These are phyloP conservation scores for Plantago lanceolata DNA, from an alignment of 305 asterid species.

Conservation along the genomic window DNA sequence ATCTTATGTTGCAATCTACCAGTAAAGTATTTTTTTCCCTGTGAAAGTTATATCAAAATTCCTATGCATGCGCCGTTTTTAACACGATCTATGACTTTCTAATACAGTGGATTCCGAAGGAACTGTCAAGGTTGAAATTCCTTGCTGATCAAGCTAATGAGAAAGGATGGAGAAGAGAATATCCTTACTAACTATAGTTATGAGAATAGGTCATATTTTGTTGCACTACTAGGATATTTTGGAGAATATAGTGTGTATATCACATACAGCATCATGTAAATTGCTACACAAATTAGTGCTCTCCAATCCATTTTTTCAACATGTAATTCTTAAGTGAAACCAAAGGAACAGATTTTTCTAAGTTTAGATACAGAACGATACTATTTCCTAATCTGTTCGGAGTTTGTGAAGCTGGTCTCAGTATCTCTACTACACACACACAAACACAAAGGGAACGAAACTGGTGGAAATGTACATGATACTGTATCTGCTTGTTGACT, in stretches of 20 bases:
- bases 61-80: slow-evolving; percentile 3
- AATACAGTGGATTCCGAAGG: slow-evolving; percentile 61
- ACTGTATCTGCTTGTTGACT: neutral
- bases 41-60: slow-evolving; percentile 6
- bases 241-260: neutral
- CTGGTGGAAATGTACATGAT: neutral
- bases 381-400: too few species aligned
- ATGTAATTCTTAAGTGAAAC: neutral
- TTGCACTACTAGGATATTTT: neutral
- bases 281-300: neutral
- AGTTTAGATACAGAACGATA: neutral
- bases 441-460: neutral
- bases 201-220: slow-evolving; percentile 14
- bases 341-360: neutral
- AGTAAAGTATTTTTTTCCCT: neutral
- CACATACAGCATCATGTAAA: neutral
- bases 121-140: slow-evolving; percentile 43
- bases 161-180: slow-evolving; percentile 81
- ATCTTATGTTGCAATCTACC: slow-evolving; percentile 16
- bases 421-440: neutral
- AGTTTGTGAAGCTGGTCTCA: slow-evolving; percentile 3
- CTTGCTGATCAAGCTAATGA: slow-evolving; percentile 63
- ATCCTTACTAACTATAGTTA: slow-evolving; percentile 51
- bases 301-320: neutral
- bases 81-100: slow-evolving; percentile 9